Evolutionary conservation across 2,329 filamentous ascomycete species (phyloP), one percentile per base, ranked within the genome.

Genomic region (Purpureocillium takamizusanense): DNA sequence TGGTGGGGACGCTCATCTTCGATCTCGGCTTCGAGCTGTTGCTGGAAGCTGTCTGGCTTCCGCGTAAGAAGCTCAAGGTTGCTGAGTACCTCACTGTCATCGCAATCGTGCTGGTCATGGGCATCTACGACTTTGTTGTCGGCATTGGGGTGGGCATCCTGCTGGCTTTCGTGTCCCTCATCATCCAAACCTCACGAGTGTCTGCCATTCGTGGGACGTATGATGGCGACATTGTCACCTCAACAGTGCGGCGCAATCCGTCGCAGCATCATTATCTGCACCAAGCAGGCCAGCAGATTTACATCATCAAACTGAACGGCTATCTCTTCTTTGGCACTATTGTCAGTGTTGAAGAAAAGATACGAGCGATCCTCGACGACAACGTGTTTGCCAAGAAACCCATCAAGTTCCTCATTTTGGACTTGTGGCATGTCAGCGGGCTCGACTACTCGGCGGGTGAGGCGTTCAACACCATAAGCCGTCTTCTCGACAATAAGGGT

Each of bases 251-350:
- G 38, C 80, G 92, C 38, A 94, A 95, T 48, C 86, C 86, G 1
- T 81, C 88, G 4, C 92, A 98, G 51, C 82, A 89, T 43, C 79
- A 84, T 42, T 98, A 92, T 54, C 68, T 98, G 4, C 81, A 81
- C 43, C 76, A 90, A 47, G 89, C 92, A 13, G 89, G 90, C 3
- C 75, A 78, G 25, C 92, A 98, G 56, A 92, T 94, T 27, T 83
- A 86, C 42, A 81, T 97, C 36, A 83, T 94, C 52, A 97, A 97
- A 59, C 73, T 98, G 13, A 83, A 85, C 0, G 90, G 92, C 0
- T 97, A 90, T 54, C 75, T 98, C n/a, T 98, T 98, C 69, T 98
- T 98, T 50, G 92, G 92, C 13, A 97, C 89, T 3, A 95, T 98
- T 47, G 90, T 95, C 38, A 87, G 86, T 35, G 90, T 98, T 0